Percentiles rank a stretch among this genome's conserved stretches.
These are phyloP conservation scores for Blastobotrys americana DNA, from an alignment of 805 yeast species.

Conservation along the genomic window DNA sequence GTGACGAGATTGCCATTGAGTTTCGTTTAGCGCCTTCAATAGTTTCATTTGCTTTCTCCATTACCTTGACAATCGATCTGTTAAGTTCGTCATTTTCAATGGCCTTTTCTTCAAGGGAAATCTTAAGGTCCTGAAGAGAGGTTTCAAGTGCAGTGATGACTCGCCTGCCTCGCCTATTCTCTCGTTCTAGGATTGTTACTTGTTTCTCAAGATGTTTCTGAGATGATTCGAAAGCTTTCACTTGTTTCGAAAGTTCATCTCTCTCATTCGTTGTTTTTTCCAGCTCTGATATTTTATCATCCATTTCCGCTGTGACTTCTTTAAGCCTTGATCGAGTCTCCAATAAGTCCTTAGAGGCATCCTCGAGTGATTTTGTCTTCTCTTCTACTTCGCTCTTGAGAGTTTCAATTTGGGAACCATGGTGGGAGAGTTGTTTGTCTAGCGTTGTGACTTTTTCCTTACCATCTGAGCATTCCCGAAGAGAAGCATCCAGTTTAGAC, in stretches of 20 bases:
- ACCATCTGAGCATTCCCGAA: constrained; percentile 2
- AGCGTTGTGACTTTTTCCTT: constrained; percentile 4
- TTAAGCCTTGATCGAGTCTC: constrained; percentile 10
- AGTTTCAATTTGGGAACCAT: not conserved
- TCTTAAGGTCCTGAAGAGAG: constrained; percentile 28
- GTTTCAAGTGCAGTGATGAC: constrained; percentile 22
- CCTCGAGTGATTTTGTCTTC: constrained; percentile 3
- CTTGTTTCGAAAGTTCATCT: constrained; percentile 26
- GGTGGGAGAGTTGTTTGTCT: constrained; percentile 6
- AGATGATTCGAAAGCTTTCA: constrained; percentile 24
- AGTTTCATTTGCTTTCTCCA: constrained; percentile 25
- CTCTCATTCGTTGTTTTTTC: constrained; percentile 21
- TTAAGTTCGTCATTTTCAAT: constrained; percentile 31
- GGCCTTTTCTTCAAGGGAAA: constrained; percentile 30
- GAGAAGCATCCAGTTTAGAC: constrained; percentile 11
- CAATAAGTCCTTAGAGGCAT: constrained; percentile 7
- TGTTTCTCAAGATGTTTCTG: constrained; percentile 23
- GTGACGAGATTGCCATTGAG: constrained; percentile 15
- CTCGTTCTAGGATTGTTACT: constrained; percentile 19
- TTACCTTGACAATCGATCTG: constrained; percentile 24
- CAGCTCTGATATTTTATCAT: constrained; percentile 6
- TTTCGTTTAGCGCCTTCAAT: constrained; percentile 24
- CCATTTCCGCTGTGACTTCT: constrained; percentile 8
- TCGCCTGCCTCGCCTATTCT: constrained; percentile 20
- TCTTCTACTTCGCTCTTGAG: constrained; percentile 4